Evolutionary conservation across 2,329 filamentous ascomycete species (phyloP), one percentile per base, ranked within the genome.

Genomic region (Trichoderma sp.): DNA sequence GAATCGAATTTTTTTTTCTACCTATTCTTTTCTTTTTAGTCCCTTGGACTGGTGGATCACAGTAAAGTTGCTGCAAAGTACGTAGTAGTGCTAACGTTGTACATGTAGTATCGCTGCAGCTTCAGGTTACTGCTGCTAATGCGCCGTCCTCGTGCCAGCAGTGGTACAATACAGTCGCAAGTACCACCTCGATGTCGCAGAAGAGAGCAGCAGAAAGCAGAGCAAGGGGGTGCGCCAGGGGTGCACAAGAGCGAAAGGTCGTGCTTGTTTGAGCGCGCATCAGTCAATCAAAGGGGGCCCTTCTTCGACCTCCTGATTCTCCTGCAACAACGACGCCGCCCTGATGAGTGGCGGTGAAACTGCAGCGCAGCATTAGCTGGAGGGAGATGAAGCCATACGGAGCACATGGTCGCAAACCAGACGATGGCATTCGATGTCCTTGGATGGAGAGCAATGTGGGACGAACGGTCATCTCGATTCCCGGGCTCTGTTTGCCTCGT

Each of bases 311-410:
- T 57, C 66, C 58, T 67, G 54, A 53, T 53, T 60, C 56, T 67
- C 56, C 64, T 59, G 64, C 52, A 64, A 64, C 61, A 64, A 32
- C n/a, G 61, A 64, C 35, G 52, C 61, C 61, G 61, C 61, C 61
- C 61, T 68, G 45, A 68, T 68, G 66, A 68, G 66, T 58, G 66
- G 66, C 66, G 66, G 66, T 68, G 66, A 68, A 68, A 68, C 59
- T 68, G 29, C 29, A 52, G 57, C 34, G 57, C 61, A n/a, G 52
- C 35, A 39, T 35, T 52, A 42, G 54, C 60, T 67, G 64, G 64
- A 60, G 50, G 61, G 48, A 39, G 48, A 48, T 64, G 19, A 19
- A 64, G 34, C 60, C 60, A 53, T 53, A 59, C 57, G 57, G 57
- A 59, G 57, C 19, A 60, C 57, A 37, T 57, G 54, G 32, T 35